Conservation (phyloP, 2,329 filamentous ascomycete genomes). For the Macrophomina pseudophaseolina region DNA sequence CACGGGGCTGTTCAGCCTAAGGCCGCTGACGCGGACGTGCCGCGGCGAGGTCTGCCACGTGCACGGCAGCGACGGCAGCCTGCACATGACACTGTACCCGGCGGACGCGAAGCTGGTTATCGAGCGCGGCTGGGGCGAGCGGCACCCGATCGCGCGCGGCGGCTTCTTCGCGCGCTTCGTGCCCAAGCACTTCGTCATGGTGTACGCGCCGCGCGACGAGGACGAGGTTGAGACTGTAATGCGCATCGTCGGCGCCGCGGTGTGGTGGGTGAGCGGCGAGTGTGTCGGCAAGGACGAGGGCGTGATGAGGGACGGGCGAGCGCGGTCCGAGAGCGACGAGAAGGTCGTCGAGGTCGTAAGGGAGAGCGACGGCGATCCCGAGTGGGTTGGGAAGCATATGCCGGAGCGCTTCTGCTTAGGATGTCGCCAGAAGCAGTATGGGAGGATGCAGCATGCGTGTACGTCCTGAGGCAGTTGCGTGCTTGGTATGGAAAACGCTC, state of each 20-base stretch:
- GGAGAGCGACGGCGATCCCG: background rate
- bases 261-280: constrained; percentile 66
- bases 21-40: constrained; percentile 71
- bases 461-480: background rate
- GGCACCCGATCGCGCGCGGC: constrained; percentile 68
- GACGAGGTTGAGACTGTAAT: constrained; percentile 71
- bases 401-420: constrained; percentile 18
- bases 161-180: constrained; percentile 71
- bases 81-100: constrained; percentile 82
- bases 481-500: background rate
- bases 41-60: constrained; percentile 84
- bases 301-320: constrained; percentile 28
- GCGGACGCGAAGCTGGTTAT: constrained; percentile 75
- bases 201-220: constrained; percentile 77
- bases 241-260: constrained; percentile 73
- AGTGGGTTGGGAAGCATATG: background rate
- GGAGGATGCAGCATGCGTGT: background rate
- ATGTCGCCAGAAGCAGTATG: constrained; percentile 19
- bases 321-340: constrained; percentile 31
- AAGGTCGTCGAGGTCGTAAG: background rate
- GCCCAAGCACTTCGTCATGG: constrained; percentile 76
- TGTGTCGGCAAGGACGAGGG: constrained; percentile 35
- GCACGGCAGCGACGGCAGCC: constrained; percentile 74
- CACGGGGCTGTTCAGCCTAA: constrained; percentile 72
- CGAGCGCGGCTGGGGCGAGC: constrained; percentile 78